A percentile compares a stretch with the other conserved stretches of the same genome.
These are phyloP conservation scores for Niebla homalea DNA, from an alignment of 495 filamentous ascomycete species.

Conservation along the genomic window DNA sequence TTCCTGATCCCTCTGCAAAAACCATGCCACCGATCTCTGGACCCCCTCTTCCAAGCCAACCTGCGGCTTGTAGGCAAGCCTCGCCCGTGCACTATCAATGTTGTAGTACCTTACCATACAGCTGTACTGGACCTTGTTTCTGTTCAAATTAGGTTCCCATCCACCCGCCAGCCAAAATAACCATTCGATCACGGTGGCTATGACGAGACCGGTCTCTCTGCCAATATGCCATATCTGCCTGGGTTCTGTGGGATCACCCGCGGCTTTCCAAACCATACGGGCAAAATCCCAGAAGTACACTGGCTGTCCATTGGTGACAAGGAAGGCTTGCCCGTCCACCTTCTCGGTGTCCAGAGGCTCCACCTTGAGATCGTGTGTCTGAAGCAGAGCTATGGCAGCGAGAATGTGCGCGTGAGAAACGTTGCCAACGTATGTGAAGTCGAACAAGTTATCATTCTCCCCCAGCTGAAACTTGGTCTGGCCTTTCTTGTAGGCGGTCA, in stretches of 20 bases:
- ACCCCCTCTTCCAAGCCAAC: constrained; percentile 53
- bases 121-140: constrained; percentile 58
- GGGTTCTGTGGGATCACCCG: constrained; percentile 48
- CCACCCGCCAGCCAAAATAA: constrained; percentile 47
- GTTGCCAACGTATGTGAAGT: constrained; percentile 45
- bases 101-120: constrained; percentile 18
- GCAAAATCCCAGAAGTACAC: constrained; percentile 95
- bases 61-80: constrained; percentile 54
- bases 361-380: constrained; percentile 34
- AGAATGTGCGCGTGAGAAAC: constrained; percentile 36
- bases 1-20: constrained; percentile 43
- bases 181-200: constrained; percentile 59
- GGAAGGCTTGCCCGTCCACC: constrained; percentile 89
- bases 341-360: constrained; percentile 58
- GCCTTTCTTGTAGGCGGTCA: constrained; percentile 48
- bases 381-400: constrained; percentile 55
- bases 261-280: constrained; percentile 63
- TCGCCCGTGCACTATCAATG: constrained; percentile 55
- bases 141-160: constrained; percentile 61
- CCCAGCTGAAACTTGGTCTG: constrained; percentile 76
- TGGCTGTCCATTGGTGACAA: constrained; percentile 85
- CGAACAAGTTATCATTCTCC: constrained; percentile 64
- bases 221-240: constrained; percentile 50
- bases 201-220: constrained; percentile 43
- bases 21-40: constrained; percentile 45